These are phyloP conservation scores for Dryas alaskensis DNA, from an alignment of 306 rosid species.

Conservation along the genomic window DNA sequence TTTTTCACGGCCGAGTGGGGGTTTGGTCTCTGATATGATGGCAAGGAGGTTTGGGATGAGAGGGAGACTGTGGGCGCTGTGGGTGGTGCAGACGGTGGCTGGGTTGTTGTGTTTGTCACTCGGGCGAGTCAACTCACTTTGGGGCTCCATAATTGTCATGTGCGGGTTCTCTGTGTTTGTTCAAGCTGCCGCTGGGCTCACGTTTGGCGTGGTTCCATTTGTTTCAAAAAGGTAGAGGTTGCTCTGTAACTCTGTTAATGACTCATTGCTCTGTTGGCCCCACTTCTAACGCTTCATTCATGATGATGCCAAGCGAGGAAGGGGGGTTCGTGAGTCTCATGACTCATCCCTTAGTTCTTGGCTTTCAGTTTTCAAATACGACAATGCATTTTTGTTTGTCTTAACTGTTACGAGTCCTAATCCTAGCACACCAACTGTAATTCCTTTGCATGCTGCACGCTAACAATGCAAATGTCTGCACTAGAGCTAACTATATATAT, in stretches of 20 bases:
- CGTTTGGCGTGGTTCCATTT: conserved; percentile 58
- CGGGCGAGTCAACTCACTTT: conserved; percentile 41
- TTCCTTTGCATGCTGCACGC: not conserved
- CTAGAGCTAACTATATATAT: no score
- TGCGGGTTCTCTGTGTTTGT: conserved; percentile 47
- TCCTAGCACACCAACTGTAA: not conserved
- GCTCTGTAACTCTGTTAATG: not conserved
- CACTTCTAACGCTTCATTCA: not conserved
- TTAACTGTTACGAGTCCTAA: not conserved
- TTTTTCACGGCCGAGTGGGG: conserved; percentile 54
- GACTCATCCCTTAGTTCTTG: no score
- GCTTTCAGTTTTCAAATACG: no score
- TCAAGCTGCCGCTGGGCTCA: conserved; percentile 56
- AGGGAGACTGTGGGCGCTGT: conserved; percentile 56
- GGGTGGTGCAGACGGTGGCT: conserved; percentile 47
- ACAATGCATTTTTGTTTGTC: no score
- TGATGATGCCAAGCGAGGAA: no score
- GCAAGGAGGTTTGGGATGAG: conserved; percentile 52
- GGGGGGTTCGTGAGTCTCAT: no score
- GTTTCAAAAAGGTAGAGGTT: conserved; percentile 45
- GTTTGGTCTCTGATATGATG: conserved; percentile 47
- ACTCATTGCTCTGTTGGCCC: not conserved
- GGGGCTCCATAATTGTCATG: conserved; percentile 50
- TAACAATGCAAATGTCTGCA: no score
- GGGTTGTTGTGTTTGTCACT: conserved; percentile 48